Base-by-base conservation (phyloP, 257 asterid species). In the Nicotiana obtusifolia region DNA sequence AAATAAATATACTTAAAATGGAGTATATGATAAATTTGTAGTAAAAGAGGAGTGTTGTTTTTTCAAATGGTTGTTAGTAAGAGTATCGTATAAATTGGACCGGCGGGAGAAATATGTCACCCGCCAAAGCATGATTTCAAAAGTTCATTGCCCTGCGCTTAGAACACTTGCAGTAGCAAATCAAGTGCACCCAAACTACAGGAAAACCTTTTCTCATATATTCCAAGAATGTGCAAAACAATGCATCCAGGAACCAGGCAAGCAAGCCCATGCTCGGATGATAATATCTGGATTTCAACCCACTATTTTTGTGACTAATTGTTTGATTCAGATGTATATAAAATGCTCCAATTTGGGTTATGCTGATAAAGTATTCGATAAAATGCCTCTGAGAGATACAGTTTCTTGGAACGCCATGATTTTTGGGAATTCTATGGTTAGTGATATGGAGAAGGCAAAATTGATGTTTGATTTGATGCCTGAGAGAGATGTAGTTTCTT, bases 351-450 rank as follows among this genome's bases (percentile, higher is more conserved):
- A 64, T 19, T 78, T 92, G 78, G 86, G 83, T 47, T 83, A 81
- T 75, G 97, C 98, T 24, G 35, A 81, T 47, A 89, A 89, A 83
- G 89, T 93, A 91, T 95, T 95, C 82, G 97, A 88, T 83, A 82
- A 71, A 81, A 91, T 95, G 98, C 52, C 95, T 80, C 83, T 86
- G 17, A 89, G 91, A 67, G 97, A 95, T 81, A 62, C 78, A 0
- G 88, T 93, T 61, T 87, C 98, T 3, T 95, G 97, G 95, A 95
- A 95, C 37, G 89, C 97, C 0, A 87, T 95, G 94, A 84, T 95
- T 85, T 91, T 82, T 68, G 95, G 98, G 47, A 87, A 90, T 86
- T 88, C 91, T 1, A 67, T 57, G 24, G 59, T 66, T 75, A 89
- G 88, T 76, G 82, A 91, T 41, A 62, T 89, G 87, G 88, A 69